Conservation (phyloP, 257 asterid species). For the Sherardia arvensis region DNA sequence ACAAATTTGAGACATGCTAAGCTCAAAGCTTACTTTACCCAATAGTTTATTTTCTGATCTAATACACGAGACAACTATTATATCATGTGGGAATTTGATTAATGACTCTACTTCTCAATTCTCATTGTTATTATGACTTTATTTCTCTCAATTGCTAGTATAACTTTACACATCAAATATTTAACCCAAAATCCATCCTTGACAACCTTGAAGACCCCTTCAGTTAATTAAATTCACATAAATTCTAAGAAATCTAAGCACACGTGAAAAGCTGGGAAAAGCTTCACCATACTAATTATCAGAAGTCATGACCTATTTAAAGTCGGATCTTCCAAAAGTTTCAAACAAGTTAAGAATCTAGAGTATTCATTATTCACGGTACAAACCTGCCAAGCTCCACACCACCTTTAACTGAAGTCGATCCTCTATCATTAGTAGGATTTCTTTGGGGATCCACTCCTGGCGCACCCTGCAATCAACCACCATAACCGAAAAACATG, state of each 20-base stretch:
- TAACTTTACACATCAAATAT: neutral
- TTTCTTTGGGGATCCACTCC: constrained; percentile 25
- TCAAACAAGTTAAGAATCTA: neutral
- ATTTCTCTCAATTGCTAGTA: neutral
- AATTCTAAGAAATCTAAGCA: neutral
- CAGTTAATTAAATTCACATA: neutral
- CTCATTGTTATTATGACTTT: neutral
- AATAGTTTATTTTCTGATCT: neutral
- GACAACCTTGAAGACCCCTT: neutral
- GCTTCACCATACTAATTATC: neutral
- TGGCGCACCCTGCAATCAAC: constrained; percentile 27
- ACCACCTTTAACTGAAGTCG: constrained; percentile 34
- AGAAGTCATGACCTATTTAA: neutral
- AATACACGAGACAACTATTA: neutral
- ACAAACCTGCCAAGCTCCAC: constrained; percentile 52
- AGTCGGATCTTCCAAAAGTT: no score
- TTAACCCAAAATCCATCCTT: neutral
- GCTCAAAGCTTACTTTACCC: neutral
- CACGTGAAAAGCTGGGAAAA: neutral
- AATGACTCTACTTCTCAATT: neutral
- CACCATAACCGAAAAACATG: constrained; percentile 10
- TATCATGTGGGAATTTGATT: neutral
- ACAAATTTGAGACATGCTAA: neutral
- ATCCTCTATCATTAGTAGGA: constrained; percentile 28
- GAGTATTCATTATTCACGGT: neutral